Conservation (phyloP, 805 yeast genomes). For the Crinitomyces ghanaensis region DNA sequence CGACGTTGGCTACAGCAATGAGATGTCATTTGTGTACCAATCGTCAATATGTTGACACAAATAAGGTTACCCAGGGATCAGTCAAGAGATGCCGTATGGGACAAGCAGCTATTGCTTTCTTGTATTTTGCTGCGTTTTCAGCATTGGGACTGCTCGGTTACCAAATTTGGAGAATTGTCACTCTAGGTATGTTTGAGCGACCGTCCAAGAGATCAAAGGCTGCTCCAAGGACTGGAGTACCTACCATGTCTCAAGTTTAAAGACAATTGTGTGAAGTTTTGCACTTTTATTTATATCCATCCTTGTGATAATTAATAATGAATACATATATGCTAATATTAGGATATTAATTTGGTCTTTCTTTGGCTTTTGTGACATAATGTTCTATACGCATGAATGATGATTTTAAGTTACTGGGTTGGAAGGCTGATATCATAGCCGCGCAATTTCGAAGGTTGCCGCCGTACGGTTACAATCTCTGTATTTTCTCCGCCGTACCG, state of each 20-base stretch:
- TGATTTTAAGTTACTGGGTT: too few relatives aligned
- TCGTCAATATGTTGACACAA: slow-evolving; percentile 47
- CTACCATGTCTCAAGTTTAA: slow-evolving; percentile 83
- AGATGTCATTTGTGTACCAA: slow-evolving; percentile 79
- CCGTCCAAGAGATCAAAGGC: slow-evolving; percentile 34
- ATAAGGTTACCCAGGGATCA: slow-evolving; percentile 65
- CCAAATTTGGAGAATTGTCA: slow-evolving; percentile 39
- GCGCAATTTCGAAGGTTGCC: too few relatives aligned
- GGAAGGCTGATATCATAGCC: too few relatives aligned
- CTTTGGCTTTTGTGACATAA: too few relatives aligned
- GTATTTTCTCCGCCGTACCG: too few relatives aligned
- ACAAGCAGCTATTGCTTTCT: slow-evolving; percentile 74
- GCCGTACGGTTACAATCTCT: too few relatives aligned
- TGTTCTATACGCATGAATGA: too few relatives aligned
- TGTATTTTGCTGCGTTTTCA: slow-evolving; percentile 72
- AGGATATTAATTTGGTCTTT: too few relatives aligned
- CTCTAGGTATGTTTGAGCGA: slow-evolving; percentile 48
- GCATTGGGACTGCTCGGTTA: slow-evolving; percentile 53
- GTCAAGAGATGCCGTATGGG: slow-evolving; percentile 88
- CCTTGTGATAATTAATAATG: too few relatives aligned
- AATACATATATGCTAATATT: too few relatives aligned
- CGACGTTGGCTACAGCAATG: slow-evolving; percentile 86
- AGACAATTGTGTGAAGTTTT: too few relatives aligned
- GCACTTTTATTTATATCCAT: too few relatives aligned
- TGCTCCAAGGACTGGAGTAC: slow-evolving; percentile 70